A percentile compares a stretch with the other conserved stretches of the same genome.
phyloP scores from a whole-genome alignment of 2,329 filamentous ascomycete species.

The Penicillium italicum region DNA sequence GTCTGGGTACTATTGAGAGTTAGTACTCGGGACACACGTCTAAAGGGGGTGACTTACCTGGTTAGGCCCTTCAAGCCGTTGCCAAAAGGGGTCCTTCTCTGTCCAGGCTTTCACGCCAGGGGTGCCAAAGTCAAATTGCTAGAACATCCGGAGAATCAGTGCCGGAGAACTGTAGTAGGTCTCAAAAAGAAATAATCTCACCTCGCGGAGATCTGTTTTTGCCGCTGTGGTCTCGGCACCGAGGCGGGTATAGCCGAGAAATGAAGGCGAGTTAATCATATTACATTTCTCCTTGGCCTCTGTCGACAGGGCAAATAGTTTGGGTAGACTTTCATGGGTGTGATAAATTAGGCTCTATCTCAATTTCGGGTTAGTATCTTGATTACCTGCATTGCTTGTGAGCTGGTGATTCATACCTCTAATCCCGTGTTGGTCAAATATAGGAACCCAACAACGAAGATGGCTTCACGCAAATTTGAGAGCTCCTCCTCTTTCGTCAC shows the following conservation, averaged over 20 bases:
- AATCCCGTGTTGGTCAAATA: slow-evolving; percentile 37
- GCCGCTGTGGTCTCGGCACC: slow-evolving; percentile 35
- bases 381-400: not conserved
- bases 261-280: slow-evolving; percentile 35
- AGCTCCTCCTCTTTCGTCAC: slow-evolving; percentile 26
- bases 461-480: slow-evolving; percentile 28
- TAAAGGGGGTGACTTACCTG: slow-evolving; percentile 17
- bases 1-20: slow-evolving; percentile 24
- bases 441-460: slow-evolving; percentile 36
- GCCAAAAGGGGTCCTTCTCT: slow-evolving; percentile 44
- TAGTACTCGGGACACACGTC: not conserved
- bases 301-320: slow-evolving; percentile 25
- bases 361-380: not conserved
- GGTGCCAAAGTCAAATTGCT: slow-evolving; percentile 45
- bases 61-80: slow-evolving; percentile 35
- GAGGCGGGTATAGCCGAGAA: slow-evolving; percentile 34
- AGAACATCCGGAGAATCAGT: slow-evolving; percentile 15
- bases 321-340: slow-evolving; percentile 23
- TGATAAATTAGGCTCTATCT: slow-evolving; percentile 21
- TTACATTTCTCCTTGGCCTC: slow-evolving; percentile 30
- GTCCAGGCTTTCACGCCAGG: slow-evolving; percentile 29
- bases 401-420: slow-evolving; percentile 24
- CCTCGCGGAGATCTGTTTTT: slow-evolving; percentile 33
- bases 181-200: slow-evolving; percentile 3
- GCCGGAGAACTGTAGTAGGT: not conserved